Percentiles rank a stretch among this genome's conserved stretches.
These are phyloP conservation scores for Paramecium biaurelia DNA, from an alignment of 73 alveolate species.

Conservation along the genomic window DNA sequence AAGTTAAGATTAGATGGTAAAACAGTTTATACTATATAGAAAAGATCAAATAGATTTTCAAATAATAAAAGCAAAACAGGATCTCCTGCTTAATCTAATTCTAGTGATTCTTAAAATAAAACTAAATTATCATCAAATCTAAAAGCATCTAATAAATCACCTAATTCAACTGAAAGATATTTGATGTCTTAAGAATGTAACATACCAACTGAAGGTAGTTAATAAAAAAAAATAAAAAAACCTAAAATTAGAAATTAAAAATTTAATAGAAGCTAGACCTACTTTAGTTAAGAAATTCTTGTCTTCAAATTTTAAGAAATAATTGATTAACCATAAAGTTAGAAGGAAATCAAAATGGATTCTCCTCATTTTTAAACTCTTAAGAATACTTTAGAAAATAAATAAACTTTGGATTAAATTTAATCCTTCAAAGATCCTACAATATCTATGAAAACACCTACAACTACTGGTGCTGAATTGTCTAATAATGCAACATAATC, in stretches of 20 bases:
- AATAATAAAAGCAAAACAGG: background rate
- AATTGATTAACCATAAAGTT: background rate
- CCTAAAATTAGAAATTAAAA: background rate
- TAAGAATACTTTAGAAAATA: background rate
- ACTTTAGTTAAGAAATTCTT: background rate
- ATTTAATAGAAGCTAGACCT: background rate
- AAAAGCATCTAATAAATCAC: background rate
- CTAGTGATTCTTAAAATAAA: background rate
- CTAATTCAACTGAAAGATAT: conserved; percentile 28
- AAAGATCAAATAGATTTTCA: conserved; percentile 29
- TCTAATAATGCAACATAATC: background rate
- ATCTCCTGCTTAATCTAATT: background rate
- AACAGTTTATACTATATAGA: background rate
- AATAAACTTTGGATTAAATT: background rate
- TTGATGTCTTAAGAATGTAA: conserved; percentile 31
- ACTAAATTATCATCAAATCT: conserved; percentile 7
- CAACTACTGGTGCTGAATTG: background rate
- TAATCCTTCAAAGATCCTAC: background rate
- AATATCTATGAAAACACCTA: background rate
- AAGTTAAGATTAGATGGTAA: conserved; percentile 22
- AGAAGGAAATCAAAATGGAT: background rate
- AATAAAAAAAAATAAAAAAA: background rate
- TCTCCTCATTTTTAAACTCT: background rate
- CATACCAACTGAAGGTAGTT: background rate
- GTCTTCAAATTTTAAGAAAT: background rate